Evolutionary conservation across 2,329 filamentous ascomycete species (phyloP).

Genomic region (Colletotrichum zoysiae): DNA sequence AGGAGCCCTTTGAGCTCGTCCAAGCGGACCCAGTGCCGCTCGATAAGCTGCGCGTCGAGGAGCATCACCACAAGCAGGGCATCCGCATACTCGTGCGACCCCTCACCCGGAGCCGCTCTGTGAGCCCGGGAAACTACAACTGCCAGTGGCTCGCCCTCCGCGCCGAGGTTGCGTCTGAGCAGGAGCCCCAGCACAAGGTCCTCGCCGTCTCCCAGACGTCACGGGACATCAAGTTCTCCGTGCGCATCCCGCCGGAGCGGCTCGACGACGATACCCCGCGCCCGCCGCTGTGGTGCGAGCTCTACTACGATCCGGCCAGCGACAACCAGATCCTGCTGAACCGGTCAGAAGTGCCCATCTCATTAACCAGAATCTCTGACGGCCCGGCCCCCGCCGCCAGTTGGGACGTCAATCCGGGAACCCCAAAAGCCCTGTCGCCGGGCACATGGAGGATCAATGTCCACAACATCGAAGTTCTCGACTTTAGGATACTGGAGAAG

Average conservation of each 20-base stretch:
- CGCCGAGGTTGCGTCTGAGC: constrained; percentile 64
- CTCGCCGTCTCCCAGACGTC: constrained; percentile 71
- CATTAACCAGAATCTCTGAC: constrained; percentile 60
- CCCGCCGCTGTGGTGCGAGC: constrained; percentile 69
- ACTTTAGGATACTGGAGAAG: constrained; percentile 70
- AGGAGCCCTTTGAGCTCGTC: constrained; percentile 55
- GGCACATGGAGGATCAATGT: constrained; percentile 70
- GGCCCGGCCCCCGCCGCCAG: constrained; percentile 51
- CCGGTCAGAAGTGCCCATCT: constrained; percentile 66
- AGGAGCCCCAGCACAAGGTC: constrained; percentile 66
- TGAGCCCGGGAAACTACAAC: constrained; percentile 66
- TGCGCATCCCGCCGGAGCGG: constrained; percentile 65
- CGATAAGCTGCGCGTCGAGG: constrained; percentile 64
- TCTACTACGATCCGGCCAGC: constrained; percentile 71
- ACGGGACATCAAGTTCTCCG: constrained; percentile 71
- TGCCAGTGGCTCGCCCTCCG: constrained; percentile 69
- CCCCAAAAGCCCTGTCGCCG: constrained; percentile 62
- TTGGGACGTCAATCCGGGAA: constrained; percentile 56
- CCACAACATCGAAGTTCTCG: constrained; percentile 62
- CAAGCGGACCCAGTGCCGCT: constrained; percentile 63
- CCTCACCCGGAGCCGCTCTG: constrained; percentile 64
- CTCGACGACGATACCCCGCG: constrained; percentile 56
- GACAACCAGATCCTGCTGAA: constrained; percentile 70
- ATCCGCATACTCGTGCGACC: constrained; percentile 70
- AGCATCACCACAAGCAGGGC: constrained; percentile 65